Evolutionary conservation across 371 early-diverging fungal genomes (phyloP), one percentile per base, ranked within the genome.

Genomic region (Choanephora cucurbitarum): DNA sequence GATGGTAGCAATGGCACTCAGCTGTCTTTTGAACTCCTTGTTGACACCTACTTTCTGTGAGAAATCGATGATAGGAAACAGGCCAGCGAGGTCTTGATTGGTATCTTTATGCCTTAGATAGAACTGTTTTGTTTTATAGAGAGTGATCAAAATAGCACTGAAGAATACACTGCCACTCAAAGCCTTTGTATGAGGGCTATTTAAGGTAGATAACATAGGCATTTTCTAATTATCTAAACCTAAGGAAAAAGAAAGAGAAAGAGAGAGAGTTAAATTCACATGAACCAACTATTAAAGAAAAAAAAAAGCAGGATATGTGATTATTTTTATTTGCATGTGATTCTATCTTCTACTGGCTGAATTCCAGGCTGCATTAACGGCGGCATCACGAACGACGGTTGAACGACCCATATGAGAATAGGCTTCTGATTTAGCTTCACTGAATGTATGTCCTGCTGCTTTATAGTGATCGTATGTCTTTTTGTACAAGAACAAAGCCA

Each of bases 361-460:
- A 47, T 67, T 73, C 79, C 77, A 74, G 28, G 82, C 84, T 34
- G 73, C 79, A 50, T 72, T 74, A 17, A 79, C 73, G 49, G 81
- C 82, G 33, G 75, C 72, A 52, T 68, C 76, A 18, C 80, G 67
- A 7, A 76, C 82, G 34, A 74, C 66, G 23, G 57, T 73, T 0
- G 84, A 82, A 11, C 84, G 72, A 45, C 79, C 77, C 50, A 80
- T 66, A 18, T 73, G 75, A 7, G 71, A 62, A 49, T 64, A 64
- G 1, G 93, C 93, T 56, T 94, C 91, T 10, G 81, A 76, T 70
- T 91, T 91, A 46, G 95, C 93, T 57, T 87, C 87, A 43, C 83
- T 79, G 57, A 93, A 87, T 3, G 93, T 90, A 67, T 93, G 93
- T 18, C 95, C 93, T 15, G 83, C 86, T 24, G 79, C 82, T 51